Evolutionary conservation across 192 early-diverging fungal genomes (phyloP), one percentile per base, ranked within the genome.

Genomic region (Coemansia aciculifera): DNA sequence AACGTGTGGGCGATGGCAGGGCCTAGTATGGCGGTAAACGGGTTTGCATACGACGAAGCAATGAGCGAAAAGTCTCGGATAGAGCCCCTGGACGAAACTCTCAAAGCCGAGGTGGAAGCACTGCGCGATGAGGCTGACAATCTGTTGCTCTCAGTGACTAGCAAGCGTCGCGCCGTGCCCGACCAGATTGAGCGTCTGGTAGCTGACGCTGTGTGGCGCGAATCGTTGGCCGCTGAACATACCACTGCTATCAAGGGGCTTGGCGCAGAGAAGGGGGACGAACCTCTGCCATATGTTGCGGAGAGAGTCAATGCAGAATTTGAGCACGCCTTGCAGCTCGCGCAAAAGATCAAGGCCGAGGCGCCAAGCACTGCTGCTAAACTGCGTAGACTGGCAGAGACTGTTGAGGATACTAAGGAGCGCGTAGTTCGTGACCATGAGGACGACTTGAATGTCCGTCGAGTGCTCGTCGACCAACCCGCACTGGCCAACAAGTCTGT

Each of bases 1-100:
- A 46, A 63, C 4, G 63, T 83, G n/a, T 83, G 80, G 80, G 46
- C 29, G 10, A 54, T 68, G 62, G 80, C 80, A 1, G 75, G 75
- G 8, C 62, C 60, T 15, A 83, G 69, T 59, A 77, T 83, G 59
- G 36, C 80, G 19, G 71, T 83, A 6, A 83, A 83, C 10, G 80
- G 80, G 51, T 67, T 83, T 46, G 48, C 62, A n/a, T 83, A 63
- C 29, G 69, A 64, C 3, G 80, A 77, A 24, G 80, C 80, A 9
- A 77, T 83, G 74, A 39, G 34, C 9, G 80, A 77, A 32, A 68
- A 74, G 59, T 57, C 75, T 3, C 65, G 69, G 13, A 69, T 77
- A 3, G 72, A 77, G 66, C 69, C 80, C 0, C 69, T 83, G 1
- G 67, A 83, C 60, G 80, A 83, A 63, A 11, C 31, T 8, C 69